Evolutionary conservation across 2,329 filamentous ascomycete species (phyloP), one percentile per base, ranked within the genome.

Genomic region (Talaromyces sp.): DNA sequence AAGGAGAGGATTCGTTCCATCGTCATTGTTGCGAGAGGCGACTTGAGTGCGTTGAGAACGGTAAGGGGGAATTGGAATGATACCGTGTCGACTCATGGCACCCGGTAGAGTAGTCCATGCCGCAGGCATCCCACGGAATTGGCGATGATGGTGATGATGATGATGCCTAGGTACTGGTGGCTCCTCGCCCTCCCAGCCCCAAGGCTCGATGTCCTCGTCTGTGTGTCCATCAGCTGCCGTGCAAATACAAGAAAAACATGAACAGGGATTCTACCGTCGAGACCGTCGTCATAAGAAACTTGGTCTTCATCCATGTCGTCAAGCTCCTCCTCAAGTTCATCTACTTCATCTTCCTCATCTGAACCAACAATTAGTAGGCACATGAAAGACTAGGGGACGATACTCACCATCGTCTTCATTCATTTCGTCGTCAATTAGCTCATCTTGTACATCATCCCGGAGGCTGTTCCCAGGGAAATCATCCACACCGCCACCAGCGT

Each of bases 1-100:
- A 58, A 98, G 84, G 13, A 98, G 81, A 50, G 93, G 93, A 70
- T 98, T 97, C 24, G 87, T 82, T 3, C 91, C 92, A 71, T 97
- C 93, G 65, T 96, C 91, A 35, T 84, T 82, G 29, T 81, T 81
- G 60, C 84, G 81, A 57, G 84, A 77, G 32, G 83, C 79, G 14
- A 74, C 67, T 55, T 77, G 72, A 38, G 68, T 73, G 52, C 78
- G 73, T 62, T 80, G 78, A 35, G 78, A 71, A 58, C 78, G 75
- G 63, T 79, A 80, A 17, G 74, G 72, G 43, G 75, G 75, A 24
- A 77, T 75, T 13, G 73, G 71, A 57, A 76, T 68, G 32, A 73
- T 72, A 41, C 71, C 74, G 59, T 71, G 68, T 61, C 83, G 80
- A 66, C 85, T 83, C 46, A 84, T 81, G 64, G 82, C 79, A 38